These are phyloP conservation scores for Fistulina hepatica DNA, from an alignment of 1,284 basidiomycete species.

Conservation along the genomic window DNA sequence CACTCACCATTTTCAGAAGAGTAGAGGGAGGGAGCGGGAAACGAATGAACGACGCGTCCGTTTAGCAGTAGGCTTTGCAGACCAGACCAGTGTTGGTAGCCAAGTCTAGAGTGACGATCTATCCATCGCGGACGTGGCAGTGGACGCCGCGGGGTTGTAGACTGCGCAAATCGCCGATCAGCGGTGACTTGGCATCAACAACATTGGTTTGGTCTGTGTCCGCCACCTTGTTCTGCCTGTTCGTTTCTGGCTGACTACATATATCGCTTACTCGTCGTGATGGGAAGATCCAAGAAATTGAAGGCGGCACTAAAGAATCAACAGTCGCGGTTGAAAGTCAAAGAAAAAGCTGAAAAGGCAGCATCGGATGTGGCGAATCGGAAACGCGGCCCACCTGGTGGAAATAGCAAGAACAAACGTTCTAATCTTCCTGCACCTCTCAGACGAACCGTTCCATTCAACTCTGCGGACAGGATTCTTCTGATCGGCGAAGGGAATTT, in stretches of 20 bases:
- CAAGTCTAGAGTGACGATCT: no score
- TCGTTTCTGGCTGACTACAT: neutral
- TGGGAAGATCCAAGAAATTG: slow-evolving; percentile 45
- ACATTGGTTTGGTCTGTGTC: neutral
- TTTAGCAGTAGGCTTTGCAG: neutral
- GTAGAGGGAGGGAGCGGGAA: neutral
- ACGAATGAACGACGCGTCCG: slow-evolving; percentile 4
- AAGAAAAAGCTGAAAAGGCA: slow-evolving; percentile 45
- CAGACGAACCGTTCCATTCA: slow-evolving; percentile 69
- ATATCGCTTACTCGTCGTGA: slow-evolving; percentile 13
- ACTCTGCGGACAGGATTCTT: slow-evolving; percentile 66
- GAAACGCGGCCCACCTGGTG: slow-evolving; percentile 32
- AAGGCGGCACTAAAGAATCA: slow-evolving; percentile 58
- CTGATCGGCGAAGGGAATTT: slow-evolving; percentile 96
- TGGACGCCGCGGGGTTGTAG: slow-evolving; percentile 1
- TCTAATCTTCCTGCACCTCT: slow-evolving; percentile 18
- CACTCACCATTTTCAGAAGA: slow-evolving; percentile 15
- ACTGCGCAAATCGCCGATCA: neutral
- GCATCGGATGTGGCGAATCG: slow-evolving; percentile 24
- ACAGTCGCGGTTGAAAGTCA: slow-evolving; percentile 46
- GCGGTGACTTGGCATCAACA: neutral
- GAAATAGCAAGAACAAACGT: slow-evolving; percentile 26
- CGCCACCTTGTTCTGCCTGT: neutral
- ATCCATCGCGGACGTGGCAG: slow-evolving; percentile 15
- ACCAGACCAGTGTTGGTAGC: no score